Percentiles rank a stretch among this genome's conserved stretches.
These are phyloP conservation scores for Filosporella fistucella DNA, from an alignment of 495 filamentous ascomycete genomes.

Conservation along the genomic window DNA sequence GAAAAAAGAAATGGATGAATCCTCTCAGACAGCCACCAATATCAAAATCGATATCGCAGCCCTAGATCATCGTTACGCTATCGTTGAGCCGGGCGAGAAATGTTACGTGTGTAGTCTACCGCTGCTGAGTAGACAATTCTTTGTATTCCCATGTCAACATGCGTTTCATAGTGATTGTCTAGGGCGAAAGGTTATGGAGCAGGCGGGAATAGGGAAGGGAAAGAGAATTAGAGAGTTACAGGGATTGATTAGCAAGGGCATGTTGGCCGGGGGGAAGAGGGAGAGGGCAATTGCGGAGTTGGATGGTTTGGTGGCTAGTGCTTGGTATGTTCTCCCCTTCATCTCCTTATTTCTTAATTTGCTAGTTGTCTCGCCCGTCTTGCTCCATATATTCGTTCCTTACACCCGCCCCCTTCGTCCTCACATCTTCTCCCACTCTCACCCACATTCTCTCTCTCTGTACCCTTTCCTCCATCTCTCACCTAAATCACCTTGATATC, in stretches of 20 bases:
- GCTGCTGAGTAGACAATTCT: slow-evolving; percentile 85
- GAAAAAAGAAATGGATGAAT: slow-evolving; percentile 96
- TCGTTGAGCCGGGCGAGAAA: slow-evolving; percentile 93
- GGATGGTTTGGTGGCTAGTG: slow-evolving; percentile 76
- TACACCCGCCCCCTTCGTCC: no score
- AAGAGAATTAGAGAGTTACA: slow-evolving; percentile 82
- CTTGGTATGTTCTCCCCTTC: slow-evolving; percentile 62
- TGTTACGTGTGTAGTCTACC: slow-evolving; percentile 86
- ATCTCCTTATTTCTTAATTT: no score
- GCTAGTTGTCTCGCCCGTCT: no score
- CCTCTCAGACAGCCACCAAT: slow-evolving; percentile 76
- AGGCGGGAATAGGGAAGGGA: slow-evolving; percentile 66
- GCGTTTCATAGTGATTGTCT: slow-evolving; percentile 95
- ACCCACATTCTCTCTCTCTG: not conserved
- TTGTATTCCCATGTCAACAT: slow-evolving; percentile 97
- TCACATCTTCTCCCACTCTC: no score
- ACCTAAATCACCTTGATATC: not conserved
- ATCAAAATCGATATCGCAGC: slow-evolving; percentile 82
- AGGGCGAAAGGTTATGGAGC: slow-evolving; percentile 74
- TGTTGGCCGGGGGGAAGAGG: slow-evolving; percentile 54
- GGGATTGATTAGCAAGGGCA: slow-evolving; percentile 67
- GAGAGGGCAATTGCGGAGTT: slow-evolving; percentile 85
- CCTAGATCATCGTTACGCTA: slow-evolving; percentile 85
- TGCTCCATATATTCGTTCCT: no score
- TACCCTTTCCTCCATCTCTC: not conserved